Evolutionary conservation across 2,329 filamentous ascomycete genomes (phyloP).

Genomic region (Dactylellina drechsleri): DNA sequence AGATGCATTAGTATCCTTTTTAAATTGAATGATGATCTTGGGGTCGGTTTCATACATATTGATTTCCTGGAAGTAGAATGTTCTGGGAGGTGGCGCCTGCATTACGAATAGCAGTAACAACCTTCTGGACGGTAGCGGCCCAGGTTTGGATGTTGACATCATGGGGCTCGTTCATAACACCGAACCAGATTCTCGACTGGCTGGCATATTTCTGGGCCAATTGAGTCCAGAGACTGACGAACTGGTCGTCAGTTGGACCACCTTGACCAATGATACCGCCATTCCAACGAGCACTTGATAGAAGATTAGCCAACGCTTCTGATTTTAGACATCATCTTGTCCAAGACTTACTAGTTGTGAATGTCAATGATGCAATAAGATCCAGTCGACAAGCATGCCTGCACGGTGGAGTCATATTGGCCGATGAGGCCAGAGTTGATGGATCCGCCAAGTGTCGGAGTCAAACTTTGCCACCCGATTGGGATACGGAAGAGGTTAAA

Average conservation of each 20-base stretch:
- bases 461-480: conserved; percentile 39
- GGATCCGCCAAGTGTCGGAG: conserved; percentile 63
- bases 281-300: conserved; percentile 68
- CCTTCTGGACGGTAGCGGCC: conserved; percentile 71
- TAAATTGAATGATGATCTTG: not conserved
- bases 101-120: conserved; percentile 73
- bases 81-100: conserved; percentile 71
- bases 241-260: conserved; percentile 70
- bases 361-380: conserved; percentile 71
- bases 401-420: conserved; percentile 68
- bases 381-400: conserved; percentile 70
- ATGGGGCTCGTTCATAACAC: conserved; percentile 77
- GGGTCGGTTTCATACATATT: conserved; percentile 64
- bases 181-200: conserved; percentile 70
- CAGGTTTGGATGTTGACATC: conserved; percentile 66
- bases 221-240: conserved; percentile 70
- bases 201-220: conserved; percentile 70
- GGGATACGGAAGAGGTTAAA: conserved; percentile 42
- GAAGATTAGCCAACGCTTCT: not conserved
- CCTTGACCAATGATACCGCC: conserved; percentile 73
- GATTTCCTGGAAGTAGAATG: conserved; percentile 73
- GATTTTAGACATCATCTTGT: not conserved
- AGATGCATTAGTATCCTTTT: not conserved
- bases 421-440: conserved; percentile 66
- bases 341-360: conserved; percentile 34